Percentiles rank a stretch among this genome's conserved stretches.
Conservation (phyloP, 169 alveolate species). For the Babesia ovata region DNA sequence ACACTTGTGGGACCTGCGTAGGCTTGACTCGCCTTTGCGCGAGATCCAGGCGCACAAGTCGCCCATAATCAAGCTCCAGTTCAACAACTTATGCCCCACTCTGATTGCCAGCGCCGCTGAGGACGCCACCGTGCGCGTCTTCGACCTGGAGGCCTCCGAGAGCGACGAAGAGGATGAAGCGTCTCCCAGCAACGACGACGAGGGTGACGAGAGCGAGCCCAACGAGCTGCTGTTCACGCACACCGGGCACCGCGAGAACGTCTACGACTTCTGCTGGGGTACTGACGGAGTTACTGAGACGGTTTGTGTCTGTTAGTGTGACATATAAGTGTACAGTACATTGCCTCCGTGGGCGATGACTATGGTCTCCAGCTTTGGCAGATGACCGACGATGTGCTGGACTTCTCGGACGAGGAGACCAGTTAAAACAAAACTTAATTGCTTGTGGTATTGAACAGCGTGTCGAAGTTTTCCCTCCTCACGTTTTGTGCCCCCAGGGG, state of each 20-base stretch:
- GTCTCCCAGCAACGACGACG: constrained; percentile 13
- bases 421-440: not conserved
- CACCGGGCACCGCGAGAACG: constrained; percentile 64
- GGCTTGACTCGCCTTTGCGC: constrained; percentile 35
- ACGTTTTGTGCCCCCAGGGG: constrained; percentile 1
- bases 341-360: constrained; percentile 70
- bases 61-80: constrained; percentile 55
- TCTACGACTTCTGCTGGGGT: constrained; percentile 70
- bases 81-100: constrained; percentile 34
- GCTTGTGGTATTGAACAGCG: not conserved
- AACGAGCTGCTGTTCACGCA: constrained; percentile 66
- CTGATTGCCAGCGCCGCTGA: constrained; percentile 66
- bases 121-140: constrained; percentile 52
- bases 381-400: constrained; percentile 44
- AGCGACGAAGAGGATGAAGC: constrained; percentile 27
- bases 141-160: constrained; percentile 50
- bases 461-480: not conserved
- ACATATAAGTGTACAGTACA: constrained; percentile 8
- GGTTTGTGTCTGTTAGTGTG: constrained; percentile 3
- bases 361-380: constrained; percentile 69
- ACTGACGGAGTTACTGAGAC: constrained; percentile 33
- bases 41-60: constrained; percentile 59
- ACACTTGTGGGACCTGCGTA: constrained; percentile 65
- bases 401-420: constrained; percentile 45
- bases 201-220: constrained; percentile 50